Percentiles rank a stretch among this genome's conserved stretches.
Conservation (phyloP, 768 basidiomycete genomes). For the Lactifluus volemus region DNA sequence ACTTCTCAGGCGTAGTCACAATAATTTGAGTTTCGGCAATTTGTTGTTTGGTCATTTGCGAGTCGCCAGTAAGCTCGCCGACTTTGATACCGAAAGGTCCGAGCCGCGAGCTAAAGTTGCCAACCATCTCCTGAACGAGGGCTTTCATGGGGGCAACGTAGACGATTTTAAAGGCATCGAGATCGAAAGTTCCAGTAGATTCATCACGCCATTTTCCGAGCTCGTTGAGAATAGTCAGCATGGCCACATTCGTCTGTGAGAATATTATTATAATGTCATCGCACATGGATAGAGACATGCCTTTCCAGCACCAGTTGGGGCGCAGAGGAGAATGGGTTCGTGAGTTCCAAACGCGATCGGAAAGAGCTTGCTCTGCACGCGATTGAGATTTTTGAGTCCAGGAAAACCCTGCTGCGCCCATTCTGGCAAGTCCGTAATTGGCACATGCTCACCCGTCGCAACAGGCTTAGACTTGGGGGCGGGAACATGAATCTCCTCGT, state of each 20-base stretch:
- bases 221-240: constrained; percentile 90
- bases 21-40: constrained; percentile 97
- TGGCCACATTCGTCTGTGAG: constrained; percentile 89
- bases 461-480: constrained; percentile 74
- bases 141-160: constrained; percentile 99
- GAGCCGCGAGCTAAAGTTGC: constrained; percentile 81
- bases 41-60: constrained; percentile 97
- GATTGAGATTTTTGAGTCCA: constrained; percentile 70
- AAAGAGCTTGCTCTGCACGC: constrained; percentile 87
- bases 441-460: constrained; percentile 58
- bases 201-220: constrained; percentile 83
- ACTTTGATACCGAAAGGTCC: constrained; percentile 67
- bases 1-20: constrained; percentile 98
- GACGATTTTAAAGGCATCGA: constrained; percentile 90
- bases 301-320: constrained; percentile 98
- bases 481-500: constrained; percentile 96
- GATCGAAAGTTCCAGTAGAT: constrained; percentile 67
- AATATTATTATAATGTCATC: constrained; percentile 18
- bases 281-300: constrained; percentile 34
- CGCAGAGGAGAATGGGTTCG: constrained; percentile 91
- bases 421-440: constrained; percentile 60
- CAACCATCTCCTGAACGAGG: constrained; percentile 97
- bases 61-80: constrained; percentile 93
- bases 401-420: constrained; percentile 88
- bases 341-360: constrained; percentile 92